Evolutionary conservation across 1,139 yeast genomes (phyloP).

Genomic region (Schizosaccharomyces versatilis): DNA sequence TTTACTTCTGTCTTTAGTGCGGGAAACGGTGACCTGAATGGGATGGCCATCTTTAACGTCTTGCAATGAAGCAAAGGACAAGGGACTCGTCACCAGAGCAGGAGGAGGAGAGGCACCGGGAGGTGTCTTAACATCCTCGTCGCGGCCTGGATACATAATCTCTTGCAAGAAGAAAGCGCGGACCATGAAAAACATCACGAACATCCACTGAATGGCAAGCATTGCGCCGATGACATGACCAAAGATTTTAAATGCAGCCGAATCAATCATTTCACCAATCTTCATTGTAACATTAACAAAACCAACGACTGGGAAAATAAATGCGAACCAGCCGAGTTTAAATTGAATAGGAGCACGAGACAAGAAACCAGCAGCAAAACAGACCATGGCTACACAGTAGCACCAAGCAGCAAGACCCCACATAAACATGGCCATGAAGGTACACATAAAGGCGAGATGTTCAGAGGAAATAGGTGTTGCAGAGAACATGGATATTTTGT

Average conservation of each 20-base stretch:
- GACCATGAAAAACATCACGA: constrained; percentile 3
- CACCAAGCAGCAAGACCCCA: constrained; percentile 7
- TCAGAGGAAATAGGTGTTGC: background rate
- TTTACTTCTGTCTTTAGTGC: no score
- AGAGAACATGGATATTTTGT: background rate
- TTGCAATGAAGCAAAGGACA: no score
- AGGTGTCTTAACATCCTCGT: constrained; percentile 2
- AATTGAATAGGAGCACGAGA: constrained; percentile 4
- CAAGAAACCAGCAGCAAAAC: constrained; percentile 3
- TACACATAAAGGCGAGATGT: constrained; percentile 1
- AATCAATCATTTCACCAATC: constrained; percentile 5
- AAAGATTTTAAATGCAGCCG: constrained; percentile 4
- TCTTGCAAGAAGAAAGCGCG: constrained; percentile 4
- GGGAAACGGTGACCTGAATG: no score
- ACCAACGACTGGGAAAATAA: constrained; percentile 7
- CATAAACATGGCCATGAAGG: constrained; percentile 3
- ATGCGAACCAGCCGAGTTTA: constrained; percentile 5
- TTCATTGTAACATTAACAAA: constrained; percentile 4
- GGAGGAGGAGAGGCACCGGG: background rate
- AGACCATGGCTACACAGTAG: background rate
- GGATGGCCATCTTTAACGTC: no score
- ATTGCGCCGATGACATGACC: constrained; percentile 5
- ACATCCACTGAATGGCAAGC: background rate
- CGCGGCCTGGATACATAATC: constrained; percentile 7
- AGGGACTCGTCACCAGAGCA: no score